Conservation (phyloP, 1,284 basidiomycete species). For the Ganoderma meredithae region DNA sequence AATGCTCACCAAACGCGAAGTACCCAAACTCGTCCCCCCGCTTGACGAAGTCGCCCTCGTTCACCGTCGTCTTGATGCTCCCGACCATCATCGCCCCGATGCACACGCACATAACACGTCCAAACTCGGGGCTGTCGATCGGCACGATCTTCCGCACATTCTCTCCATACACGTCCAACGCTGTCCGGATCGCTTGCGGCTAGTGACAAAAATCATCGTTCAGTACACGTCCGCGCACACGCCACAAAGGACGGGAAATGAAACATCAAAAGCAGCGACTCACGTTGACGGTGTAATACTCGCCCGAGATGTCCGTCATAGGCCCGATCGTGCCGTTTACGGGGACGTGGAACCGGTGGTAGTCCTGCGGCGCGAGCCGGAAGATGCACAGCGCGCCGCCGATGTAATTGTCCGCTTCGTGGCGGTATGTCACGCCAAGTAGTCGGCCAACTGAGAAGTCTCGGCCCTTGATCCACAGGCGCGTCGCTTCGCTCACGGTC, state of each 20-base stretch:
- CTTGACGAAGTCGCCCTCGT: constrained; percentile 80
- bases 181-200: constrained; percentile 84
- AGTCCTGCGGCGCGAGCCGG: constrained; percentile 94
- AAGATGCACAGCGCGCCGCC: constrained; percentile 89
- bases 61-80: constrained; percentile 85
- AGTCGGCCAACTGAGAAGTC: constrained; percentile 87
- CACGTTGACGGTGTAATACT: constrained; percentile 94
- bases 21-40: constrained; percentile 93
- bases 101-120: constrained; percentile 89
- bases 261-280: constrained; percentile 37
- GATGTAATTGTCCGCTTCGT: constrained; percentile 71
- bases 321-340: constrained; percentile 86
- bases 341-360: constrained; percentile 96
- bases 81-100: constrained; percentile 97
- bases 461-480: constrained; percentile 96
- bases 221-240: constrained; percentile 10
- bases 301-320: constrained; percentile 83
- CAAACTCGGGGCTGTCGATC: constrained; percentile 87
- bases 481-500: constrained; percentile 84
- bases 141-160: constrained; percentile 91
- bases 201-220: constrained; percentile 41
- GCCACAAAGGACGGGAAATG: neutral
- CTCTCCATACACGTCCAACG: constrained; percentile 94
- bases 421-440: constrained; percentile 81
- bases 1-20: constrained; percentile 85